Conservation (phyloP, 768 basidiomycete species). For the Lactarius deliciosus region DNA sequence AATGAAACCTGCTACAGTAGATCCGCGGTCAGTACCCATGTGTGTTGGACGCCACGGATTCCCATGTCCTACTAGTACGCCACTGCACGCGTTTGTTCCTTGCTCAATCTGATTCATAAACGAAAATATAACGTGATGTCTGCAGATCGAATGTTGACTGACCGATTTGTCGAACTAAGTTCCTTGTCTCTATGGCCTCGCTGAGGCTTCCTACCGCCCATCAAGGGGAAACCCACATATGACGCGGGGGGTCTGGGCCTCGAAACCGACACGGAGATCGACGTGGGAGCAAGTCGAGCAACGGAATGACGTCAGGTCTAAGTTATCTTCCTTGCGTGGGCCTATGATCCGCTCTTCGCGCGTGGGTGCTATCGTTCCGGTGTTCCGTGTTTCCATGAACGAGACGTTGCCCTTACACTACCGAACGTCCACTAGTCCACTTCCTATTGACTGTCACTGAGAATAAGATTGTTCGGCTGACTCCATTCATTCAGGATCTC, state of each 20-base stretch:
- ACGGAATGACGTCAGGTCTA: conserved; percentile 8
- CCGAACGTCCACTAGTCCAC: neutral
- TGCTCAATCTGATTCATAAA: neutral
- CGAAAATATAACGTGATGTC: neutral
- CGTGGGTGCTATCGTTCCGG: neutral
- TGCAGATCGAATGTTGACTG: neutral
- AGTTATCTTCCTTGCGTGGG: neutral
- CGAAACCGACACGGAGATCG: conserved; percentile 5
- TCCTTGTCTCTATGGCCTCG: neutral
- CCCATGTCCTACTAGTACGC: neutral
- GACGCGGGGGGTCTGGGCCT: neutral
- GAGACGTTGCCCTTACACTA: neutral
- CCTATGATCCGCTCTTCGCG: neutral
- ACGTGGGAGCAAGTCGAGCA: conserved; percentile 11
- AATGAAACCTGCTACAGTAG: no score
- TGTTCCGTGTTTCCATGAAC: conserved; percentile 6
- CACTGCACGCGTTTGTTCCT: neutral
- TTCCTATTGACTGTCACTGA: neutral
- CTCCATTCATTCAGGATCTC: neutral
- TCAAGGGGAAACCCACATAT: neutral
- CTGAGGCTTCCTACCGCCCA: neutral
- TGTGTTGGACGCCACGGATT: no score
- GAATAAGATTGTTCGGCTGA: neutral
- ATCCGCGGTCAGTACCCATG: no score
- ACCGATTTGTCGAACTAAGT: neutral